Percentiles rank a stretch among this genome's conserved stretches.
Evolutionary conservation across 2,329 filamentous ascomycete genomes (phyloP).

Genomic region (Phyllosticta citriasiana): DNA sequence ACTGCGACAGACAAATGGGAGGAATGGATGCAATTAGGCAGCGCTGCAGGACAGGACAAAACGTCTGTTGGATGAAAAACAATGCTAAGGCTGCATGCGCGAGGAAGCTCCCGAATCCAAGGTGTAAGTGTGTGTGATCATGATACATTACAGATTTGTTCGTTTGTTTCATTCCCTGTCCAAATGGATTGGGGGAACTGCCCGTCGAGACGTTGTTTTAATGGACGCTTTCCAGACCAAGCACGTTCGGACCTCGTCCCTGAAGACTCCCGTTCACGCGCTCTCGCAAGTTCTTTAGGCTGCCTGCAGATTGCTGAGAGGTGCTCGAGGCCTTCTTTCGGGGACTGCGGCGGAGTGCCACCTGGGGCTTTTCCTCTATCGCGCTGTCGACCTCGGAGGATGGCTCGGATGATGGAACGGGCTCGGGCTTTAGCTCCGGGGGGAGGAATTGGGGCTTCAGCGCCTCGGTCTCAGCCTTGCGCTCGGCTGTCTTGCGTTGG

Average conservation of each 20-base stretch:
- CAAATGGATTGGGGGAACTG: not conserved
- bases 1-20: too few species aligned
- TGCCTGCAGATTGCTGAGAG: constrained; percentile 26
- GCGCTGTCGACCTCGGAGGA: constrained; percentile 18
- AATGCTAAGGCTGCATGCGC: not conserved
- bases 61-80: not conserved
- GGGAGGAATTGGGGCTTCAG: constrained; percentile 14
- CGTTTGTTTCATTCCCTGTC: not conserved
- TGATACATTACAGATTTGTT: not conserved
- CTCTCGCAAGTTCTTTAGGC: constrained; percentile 35
- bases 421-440: constrained; percentile 4
- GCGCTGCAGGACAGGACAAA: not conserved
- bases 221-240: constrained; percentile 35
- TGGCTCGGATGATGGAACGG: constrained; percentile 13
- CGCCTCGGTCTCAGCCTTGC: constrained; percentile 42
- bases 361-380: constrained; percentile 15
- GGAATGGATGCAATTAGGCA: not conserved
- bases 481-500: constrained; percentile 45
- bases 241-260: constrained; percentile 34
- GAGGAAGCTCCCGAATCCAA: not conserved
- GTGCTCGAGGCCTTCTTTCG: constrained; percentile 33
- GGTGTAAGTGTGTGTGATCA: not conserved
- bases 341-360: constrained; percentile 28
- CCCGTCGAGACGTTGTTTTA: constrained; percentile 11
- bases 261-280: constrained; percentile 37